Evolutionary conservation across 2,329 filamentous ascomycete genomes (phyloP).

Genomic region (Pochonia chlamydosporia): DNA sequence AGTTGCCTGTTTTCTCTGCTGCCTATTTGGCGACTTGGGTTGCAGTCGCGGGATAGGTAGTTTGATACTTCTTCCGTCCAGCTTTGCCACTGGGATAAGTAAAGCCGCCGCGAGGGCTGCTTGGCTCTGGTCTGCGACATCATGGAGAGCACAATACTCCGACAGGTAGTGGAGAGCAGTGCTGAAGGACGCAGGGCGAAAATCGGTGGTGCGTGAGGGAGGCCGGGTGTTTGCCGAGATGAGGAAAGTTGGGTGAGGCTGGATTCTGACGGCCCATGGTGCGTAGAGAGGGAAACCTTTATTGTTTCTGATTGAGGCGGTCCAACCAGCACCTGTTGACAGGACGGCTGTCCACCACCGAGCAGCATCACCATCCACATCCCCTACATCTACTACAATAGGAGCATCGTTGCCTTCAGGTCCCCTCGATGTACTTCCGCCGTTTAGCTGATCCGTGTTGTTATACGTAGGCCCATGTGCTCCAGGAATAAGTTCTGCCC

Average conservation of each 20-base stretch:
- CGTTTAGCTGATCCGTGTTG: neutral
- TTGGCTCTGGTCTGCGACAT: conserved; percentile 17
- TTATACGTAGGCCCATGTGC: conserved; percentile 4
- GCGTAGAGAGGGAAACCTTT: conserved; percentile 12
- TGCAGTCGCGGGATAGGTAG: conserved; percentile 5
- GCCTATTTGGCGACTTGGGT: neutral
- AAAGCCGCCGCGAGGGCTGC: conserved; percentile 22
- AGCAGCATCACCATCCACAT: conserved; percentile 17
- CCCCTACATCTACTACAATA: conserved; percentile 15
- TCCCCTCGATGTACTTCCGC: neutral
- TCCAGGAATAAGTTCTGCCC: conserved; percentile 23
- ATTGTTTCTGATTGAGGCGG: conserved; percentile 14
- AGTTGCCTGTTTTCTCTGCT: too few relatives aligned
- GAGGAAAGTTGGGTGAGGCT: neutral
- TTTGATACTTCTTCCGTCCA: conserved; percentile 14
- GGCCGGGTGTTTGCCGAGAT: neutral
- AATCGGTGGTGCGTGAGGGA: neutral
- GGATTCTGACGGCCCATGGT: neutral
- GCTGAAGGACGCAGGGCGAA: conserved; percentile 8
- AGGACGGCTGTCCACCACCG: conserved; percentile 25
- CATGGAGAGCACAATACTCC: conserved; percentile 20
- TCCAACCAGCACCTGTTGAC: conserved; percentile 18
- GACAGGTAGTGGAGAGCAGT: conserved; percentile 19
- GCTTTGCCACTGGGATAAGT: conserved; percentile 20
- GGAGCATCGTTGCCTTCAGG: neutral